Evolutionary conservation across 257 asterid species (phyloP), one percentile per base, ranked within the genome.

Genomic region (Verbascum thapsus): DNA sequence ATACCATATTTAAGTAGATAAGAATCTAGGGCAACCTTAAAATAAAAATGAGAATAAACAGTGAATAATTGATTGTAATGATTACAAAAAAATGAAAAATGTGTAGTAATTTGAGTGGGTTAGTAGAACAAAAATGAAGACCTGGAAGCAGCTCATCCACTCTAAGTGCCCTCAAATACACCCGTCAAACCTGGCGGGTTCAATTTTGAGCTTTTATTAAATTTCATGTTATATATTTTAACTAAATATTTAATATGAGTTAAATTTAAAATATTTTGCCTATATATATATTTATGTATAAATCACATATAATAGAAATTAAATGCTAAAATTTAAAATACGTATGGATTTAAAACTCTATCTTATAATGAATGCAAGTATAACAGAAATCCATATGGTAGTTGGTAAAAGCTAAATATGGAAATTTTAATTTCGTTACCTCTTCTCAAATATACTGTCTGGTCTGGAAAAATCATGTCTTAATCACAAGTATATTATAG

Each of bases 111-210:
- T 35, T 19, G 39, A 13, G 55, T 67, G 73, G 72, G 43, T 30
- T 8, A 16, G 35, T 50, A 39, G 38, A 50, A 40, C 30, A 66
- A n/a, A 30, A 55, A 48, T 23, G 17, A 34, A 17, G 68, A 58
- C 42, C 16, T 72, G 81, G 78, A 66, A 60, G 63, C 67, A 38
- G 63, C 61, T 42, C 59, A 70, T 64, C 79, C 83, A 71, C 67
- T 42, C 26, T 32, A 39, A 69, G 76, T 70, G 80, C 67, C 23
- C 18, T 30, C 26, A 10, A 64, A 44, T 68, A 56, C 44, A 35
- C 1, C 16, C 5, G 26, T 11, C 54, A 49, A 18, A 53, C 48
- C 35, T 64, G 61, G 43, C 35, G 7, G 7, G 11, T 49, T 48
- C 66, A 32, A 17, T 18, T 22, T 43, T 62, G 22, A 43, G 10